A percentile compares a stretch with the other conserved stretches of the same genome.
phyloP scores from a whole-genome alignment of 139 green algal species.

The Nannochloris sp. region DNA sequence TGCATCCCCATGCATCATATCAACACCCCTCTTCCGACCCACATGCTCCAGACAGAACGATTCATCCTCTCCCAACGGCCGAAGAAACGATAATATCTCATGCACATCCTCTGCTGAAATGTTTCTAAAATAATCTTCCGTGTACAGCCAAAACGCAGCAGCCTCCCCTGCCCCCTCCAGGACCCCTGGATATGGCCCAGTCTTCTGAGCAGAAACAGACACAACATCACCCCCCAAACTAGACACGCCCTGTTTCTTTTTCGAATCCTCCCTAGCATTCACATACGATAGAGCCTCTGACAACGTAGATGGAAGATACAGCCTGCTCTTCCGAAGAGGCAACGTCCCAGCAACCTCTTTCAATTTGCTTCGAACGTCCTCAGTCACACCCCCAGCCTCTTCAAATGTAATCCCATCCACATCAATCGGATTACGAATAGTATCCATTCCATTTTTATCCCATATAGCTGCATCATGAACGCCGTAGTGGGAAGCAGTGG shows the following conservation, averaged over 20 bases:
- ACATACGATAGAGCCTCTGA: constrained; percentile 37
- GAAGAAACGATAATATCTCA: constrained; percentile 24
- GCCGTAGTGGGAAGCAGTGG: too few relatives aligned
- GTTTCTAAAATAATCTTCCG: constrained; percentile 71
- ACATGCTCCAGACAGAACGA: background rate
- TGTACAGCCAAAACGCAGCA: constrained; percentile 59
- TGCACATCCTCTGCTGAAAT: constrained; percentile 59
- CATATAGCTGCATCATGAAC: too few relatives aligned
- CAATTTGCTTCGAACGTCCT: background rate
- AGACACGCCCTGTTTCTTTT: constrained; percentile 25
- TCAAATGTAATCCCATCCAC: background rate
- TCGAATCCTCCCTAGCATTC: constrained; percentile 35
- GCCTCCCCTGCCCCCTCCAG: constrained; percentile 33
- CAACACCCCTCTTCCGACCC: background rate
- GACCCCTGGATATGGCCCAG: constrained; percentile 35
- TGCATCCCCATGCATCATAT: background rate
- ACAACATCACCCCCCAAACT: background rate
- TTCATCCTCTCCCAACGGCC: background rate
- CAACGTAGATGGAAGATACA: constrained; percentile 31
- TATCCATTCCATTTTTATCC: background rate
- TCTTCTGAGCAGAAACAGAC: background rate
- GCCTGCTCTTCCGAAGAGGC: constrained; percentile 5
- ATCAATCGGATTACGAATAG: too few relatives aligned
- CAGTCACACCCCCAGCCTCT: background rate
- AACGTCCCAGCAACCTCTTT: background rate